Base-by-base conservation (phyloP, 179 eudicot species). In the Drosera spatulata region DNA sequence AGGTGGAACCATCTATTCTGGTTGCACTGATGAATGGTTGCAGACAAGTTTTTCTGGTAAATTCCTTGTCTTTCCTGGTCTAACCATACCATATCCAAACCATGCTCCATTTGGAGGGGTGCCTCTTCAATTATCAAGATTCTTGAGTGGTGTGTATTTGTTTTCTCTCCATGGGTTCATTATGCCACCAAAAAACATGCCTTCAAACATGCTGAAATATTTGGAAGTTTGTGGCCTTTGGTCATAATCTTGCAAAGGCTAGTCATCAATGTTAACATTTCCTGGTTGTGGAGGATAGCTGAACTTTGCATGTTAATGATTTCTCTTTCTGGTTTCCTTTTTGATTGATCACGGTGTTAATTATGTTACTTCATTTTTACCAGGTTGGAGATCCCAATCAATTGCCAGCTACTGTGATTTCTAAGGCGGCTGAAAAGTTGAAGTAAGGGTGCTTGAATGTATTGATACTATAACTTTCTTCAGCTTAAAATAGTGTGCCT, bases 301-400 rank as follows among this genome's bases (percentile, higher is more conserved):
- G 55, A 60, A 49, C 11, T 13, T 9, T 3, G 14, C 3, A 10
- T 50, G 13, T 3, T n/a, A 0, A 8, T n/a, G 55, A 51, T n/a
- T n/a, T 22, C 33, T 51, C 22, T 51, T 51, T 13, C 15, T 12
- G 2, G 4, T 51, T 51, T 12, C 4, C 15, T 3, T 5, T 5
- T 3, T 50, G 13, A 7, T 5, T 12, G 4, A 51, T 22, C 33
- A 22, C 1, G 33, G 33, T 22, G 33, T 22, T 22, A 22, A 22
- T 22, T 22, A 22, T 3, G 4, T 51, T 51, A 37, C 6, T 37
- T 51, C 55, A n/a, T 41, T 57, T 3, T 66, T 51, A 47, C 52
- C 66, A 91, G 98, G 96, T 90, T 66, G 99, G 99, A 61, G 99
- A 94, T 80, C 99, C 99, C 33, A 91, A 86, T 75, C 99, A 94